Base-by-base conservation (phyloP, 1,284 basidiomycete genomes). In the Austropuccinia psidii region DNA sequence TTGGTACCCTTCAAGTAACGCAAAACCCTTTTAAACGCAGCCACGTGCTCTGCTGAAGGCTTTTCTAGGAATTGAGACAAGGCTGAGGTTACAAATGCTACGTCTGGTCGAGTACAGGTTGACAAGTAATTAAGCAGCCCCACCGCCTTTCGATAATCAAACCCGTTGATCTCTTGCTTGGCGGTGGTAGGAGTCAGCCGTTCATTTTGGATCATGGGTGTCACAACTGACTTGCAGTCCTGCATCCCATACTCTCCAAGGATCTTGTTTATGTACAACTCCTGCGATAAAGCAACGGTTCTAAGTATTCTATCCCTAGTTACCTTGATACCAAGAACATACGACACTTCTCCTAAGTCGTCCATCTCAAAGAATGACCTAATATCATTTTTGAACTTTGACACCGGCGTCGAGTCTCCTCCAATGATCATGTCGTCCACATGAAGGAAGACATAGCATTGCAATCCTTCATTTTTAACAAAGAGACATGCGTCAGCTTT, bases 351-450 rank as follows among this genome's bases (percentile, higher is more conserved):
- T 11, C 55, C 55, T 15, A 31, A 29, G 33, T 58, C 55, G 13
- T 27, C 17, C 55, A 58, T 58, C 11, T 58, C 24, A 58, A 58
- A 58, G 31, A 15, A 13, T 6, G 17, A 21, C 19, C 5, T 31
- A 29, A 33, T 58, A 5, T 24, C 9, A 7, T 58, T 29, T 33
- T 58, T 58, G 55, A 58, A 33, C 6, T 11, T 7, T 15, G 24
- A 11, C 6, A 33, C 11, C 43, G 1, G 52, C 29, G 29, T 5
- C 9, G 15, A 11, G 6, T 29, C 9, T 15, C 55, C 55, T 13
- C 55, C 55, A 62, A 62, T 45, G 37, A 62, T 21, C 19, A 62
- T 7, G 27, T 62, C 37, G 27, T 62, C 60, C 15, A 62, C 60
- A 43, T 62, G 60, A 21, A 62, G 15, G 15, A 41, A 45, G 8